Conservation (phyloP, 257 asterid genomes). For the Jaltomata sinuosa region DNA sequence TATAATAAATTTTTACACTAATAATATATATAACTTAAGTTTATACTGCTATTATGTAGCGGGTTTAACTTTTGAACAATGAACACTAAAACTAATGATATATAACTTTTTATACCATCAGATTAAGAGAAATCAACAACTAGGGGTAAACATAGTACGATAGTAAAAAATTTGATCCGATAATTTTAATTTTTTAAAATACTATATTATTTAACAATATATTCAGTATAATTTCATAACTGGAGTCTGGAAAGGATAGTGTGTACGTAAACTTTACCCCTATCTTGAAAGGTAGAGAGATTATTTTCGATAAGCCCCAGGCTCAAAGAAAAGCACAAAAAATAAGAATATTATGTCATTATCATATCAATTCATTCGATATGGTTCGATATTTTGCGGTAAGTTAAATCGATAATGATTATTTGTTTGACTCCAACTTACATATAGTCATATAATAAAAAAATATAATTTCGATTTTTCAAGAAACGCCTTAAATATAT, state of each 20-base stretch:
- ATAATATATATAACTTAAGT: too few relatives aligned
- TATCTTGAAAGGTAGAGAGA: neutral
- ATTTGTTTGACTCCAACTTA: too few relatives aligned
- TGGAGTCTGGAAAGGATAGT: neutral
- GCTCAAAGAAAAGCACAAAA: neutral
- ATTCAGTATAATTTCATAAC: too few relatives aligned
- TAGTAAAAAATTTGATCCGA: rapidly evolving
- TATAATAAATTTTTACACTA: too few relatives aligned
- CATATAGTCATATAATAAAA: neutral
- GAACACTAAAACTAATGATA: neutral
- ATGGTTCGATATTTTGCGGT: neutral
- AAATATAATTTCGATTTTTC: neutral
- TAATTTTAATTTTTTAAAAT: too few relatives aligned
- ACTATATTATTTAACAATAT: too few relatives aligned
- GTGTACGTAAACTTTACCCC: too few relatives aligned
- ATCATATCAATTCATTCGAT: neutral
- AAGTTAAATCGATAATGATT: neutral
- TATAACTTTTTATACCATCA: neutral
- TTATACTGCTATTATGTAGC: neutral
- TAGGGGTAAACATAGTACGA: too few relatives aligned
- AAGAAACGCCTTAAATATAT: neutral
- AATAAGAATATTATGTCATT: neutral
- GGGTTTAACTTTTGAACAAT: neutral
- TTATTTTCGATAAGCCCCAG: neutral
- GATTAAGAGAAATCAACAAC: too few relatives aligned